phyloP scores from a whole-genome alignment of 176 grass and related monocot genomes.

The Carex cristatella region DNA sequence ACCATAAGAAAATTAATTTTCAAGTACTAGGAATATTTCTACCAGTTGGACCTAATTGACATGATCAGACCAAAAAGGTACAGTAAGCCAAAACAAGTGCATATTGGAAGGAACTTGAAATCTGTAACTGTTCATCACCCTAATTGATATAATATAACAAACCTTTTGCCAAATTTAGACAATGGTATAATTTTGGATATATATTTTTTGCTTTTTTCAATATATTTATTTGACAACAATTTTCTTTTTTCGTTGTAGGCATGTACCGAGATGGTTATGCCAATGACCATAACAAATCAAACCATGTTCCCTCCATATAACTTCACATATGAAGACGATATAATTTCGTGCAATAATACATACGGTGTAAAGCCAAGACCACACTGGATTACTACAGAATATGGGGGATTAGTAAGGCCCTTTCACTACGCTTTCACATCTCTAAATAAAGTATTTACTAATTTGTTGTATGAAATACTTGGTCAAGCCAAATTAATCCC shows the following conservation, averaged over 20 bases:
- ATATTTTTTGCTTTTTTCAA: background rate
- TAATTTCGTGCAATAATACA: conserved; percentile 24
- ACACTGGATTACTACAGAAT: conserved; percentile 91
- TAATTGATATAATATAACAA: background rate
- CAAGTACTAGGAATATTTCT: background rate
- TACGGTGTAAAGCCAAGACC: conserved; percentile 54
- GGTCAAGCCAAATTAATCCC: background rate
- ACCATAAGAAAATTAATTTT: background rate
- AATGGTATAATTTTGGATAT: background rate
- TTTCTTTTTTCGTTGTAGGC: conserved; percentile 33
- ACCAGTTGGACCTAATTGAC: background rate
- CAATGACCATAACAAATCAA: conserved; percentile 52
- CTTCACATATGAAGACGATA: conserved; percentile 51
- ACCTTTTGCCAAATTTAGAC: background rate
- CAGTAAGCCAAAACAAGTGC: background rate
- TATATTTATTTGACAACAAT: no score
- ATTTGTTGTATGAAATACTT: background rate
- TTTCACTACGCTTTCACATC: background rate
- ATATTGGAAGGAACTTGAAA: background rate
- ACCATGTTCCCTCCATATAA: conserved; percentile 72
- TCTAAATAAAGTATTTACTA: background rate
- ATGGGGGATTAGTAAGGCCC: conserved; percentile 73
- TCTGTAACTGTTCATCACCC: background rate
- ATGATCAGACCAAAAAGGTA: background rate
- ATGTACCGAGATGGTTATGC: conserved; percentile 99